A percentile compares a stretch with the other conserved stretches of the same genome.
Evolutionary conservation across 1,139 yeast genomes (phyloP).

Genomic region (Pichia norvegensis): DNA sequence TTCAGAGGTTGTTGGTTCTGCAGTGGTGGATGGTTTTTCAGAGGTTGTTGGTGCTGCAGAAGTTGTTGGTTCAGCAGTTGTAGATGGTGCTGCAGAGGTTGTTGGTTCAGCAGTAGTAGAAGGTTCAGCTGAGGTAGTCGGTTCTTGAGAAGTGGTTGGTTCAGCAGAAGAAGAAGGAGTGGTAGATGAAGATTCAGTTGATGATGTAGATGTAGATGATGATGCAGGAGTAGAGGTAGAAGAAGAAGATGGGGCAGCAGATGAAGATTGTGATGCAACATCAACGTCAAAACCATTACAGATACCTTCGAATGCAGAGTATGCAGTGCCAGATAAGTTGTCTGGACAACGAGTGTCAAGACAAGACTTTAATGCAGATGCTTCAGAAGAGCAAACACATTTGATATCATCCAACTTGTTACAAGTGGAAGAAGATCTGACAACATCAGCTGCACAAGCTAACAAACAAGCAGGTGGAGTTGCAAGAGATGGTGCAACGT

Average conservation of each 20-base stretch:
- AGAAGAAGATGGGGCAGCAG: conserved; percentile 13
- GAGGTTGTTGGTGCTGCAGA: conserved; percentile 5
- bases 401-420: conserved; percentile 49
- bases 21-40: conserved; percentile 7
- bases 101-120: conserved; percentile 10
- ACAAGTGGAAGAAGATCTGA: conserved; percentile 47
- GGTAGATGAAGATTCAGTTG: conserved; percentile 14
- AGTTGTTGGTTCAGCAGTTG: conserved; percentile 10
- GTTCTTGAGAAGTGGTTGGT: conserved; percentile 12
- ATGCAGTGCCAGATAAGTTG: conserved; percentile 50
- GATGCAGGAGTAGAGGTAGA: conserved; percentile 11
- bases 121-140: conserved; percentile 18
- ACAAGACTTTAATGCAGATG: conserved; percentile 47
- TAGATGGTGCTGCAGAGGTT: conserved; percentile 9
- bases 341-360: conserved; percentile 59
- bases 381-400: conserved; percentile 57
- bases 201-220: conserved; percentile 14
- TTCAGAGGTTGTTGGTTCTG: conserved; percentile 7
- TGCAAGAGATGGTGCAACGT: conserved; percentile 49
- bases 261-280: conserved; percentile 17
- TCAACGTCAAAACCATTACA: conserved; percentile 40
- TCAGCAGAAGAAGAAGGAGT: conserved; percentile 11
- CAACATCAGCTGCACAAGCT: conserved; percentile 75
- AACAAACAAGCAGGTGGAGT: conserved; percentile 86
- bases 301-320: conserved; percentile 44